These are phyloP conservation scores for Fusarium metavorans DNA, from an alignment of 2,329 filamentous ascomycete species.

Conservation along the genomic window DNA sequence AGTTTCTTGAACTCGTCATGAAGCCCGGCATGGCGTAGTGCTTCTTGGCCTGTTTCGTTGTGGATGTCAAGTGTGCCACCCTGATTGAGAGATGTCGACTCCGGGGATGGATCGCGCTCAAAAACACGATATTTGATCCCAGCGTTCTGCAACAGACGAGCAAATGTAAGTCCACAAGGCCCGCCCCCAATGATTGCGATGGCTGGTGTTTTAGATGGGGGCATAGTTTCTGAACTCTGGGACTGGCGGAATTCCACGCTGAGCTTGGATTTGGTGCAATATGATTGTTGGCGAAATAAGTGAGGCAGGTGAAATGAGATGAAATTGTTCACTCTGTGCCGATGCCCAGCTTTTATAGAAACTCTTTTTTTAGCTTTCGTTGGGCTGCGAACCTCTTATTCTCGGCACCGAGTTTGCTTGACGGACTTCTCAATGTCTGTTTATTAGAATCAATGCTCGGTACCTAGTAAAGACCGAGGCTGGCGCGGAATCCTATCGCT, in stretches of 20 bases:
- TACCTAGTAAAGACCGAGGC: not conserved
- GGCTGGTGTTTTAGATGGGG: not conserved
- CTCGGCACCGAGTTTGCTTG: not conserved
- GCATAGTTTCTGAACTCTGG: not conserved
- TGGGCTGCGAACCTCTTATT: not conserved
- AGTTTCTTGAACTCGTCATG: not conserved
- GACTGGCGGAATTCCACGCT: not conserved
- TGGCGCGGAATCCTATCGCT: not conserved
- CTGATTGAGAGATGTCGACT: not conserved
- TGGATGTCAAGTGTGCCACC: not conserved
- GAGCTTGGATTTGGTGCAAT: not conserved
- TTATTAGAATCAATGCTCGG: not conserved
- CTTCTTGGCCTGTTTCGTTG: not conserved
- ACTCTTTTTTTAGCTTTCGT: not conserved
- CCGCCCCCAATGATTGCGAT: not conserved
- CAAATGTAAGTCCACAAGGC: not conserved
- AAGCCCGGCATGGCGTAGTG: not conserved
- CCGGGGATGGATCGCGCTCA: not conserved
- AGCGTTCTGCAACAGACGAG: not conserved
- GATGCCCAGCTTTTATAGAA: not conserved
- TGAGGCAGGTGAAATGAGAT: not conserved
- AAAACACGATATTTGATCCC: not conserved
- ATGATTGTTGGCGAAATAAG: not conserved
- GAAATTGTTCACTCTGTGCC: not conserved
- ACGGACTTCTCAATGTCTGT: not conserved